Base-by-base conservation (phyloP, 148 eudicot species). In the Camellia sinensis region DNA sequence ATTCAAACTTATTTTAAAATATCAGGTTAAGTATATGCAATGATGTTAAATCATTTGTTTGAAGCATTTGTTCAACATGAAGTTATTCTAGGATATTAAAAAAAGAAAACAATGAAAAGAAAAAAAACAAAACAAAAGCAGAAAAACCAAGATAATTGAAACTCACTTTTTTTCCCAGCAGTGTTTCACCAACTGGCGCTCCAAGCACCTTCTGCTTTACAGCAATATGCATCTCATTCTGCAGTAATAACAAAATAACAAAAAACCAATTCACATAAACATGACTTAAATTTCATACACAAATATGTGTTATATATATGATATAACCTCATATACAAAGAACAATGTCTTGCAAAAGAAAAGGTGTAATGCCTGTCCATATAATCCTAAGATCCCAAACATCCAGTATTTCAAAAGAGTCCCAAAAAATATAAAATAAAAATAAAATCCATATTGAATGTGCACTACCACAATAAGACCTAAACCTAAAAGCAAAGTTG, bases 151-250 rank as follows among this genome's bases (percentile, higher is more conserved):
- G 52, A 46, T 37, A 68, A 7, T 69, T 18, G 14, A 48, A 82
- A 59, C 92, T 88, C 75, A 96, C 99, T n/a, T 92, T 93, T 88
- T 96, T 96, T 17, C 98, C 97, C 48, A 91, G 83, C 82, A 96
- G 84, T 69, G 92, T 91, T 82, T 84, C 93, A 70, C 99, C 99
- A 75, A 80, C 76, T 59, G 99, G 99, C 72, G 83, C 91, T 57
- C 99, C 99, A 75, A 96, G 93, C 76, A 71, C 91, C 78, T 84
- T 91, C 75, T 84, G 82, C 81, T 83, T 88, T 62, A 96, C 82
- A 57, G 99, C 85, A 64, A 75, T 90, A 78, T 89, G 89, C 98
- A 96, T 87, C 89, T 92, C 93, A 72, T 84, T 85, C 99, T 96
- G 91, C 82, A 81, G 56, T 72, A 76, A 64, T 8, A 64, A 60